Evolutionary conservation across 176 grass and related monocot species (phyloP), one percentile per base, ranked within the genome.

Genomic region (Typha latifolia): DNA sequence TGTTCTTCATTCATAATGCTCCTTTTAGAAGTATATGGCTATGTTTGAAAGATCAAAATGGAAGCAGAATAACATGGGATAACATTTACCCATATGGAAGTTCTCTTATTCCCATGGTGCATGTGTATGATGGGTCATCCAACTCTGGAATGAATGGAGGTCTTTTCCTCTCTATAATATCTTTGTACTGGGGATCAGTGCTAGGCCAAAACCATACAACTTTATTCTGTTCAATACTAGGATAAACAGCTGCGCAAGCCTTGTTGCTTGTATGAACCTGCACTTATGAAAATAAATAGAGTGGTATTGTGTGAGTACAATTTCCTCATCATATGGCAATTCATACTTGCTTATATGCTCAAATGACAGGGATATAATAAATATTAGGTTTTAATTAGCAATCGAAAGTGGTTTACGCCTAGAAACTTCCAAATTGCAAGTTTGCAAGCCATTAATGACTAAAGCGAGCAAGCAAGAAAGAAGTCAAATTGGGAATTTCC

Each of bases 131-230:
- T 24, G 93, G 93, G 48, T 97, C 85, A 55, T 97, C 93, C 9
- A 96, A 66, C 72, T 96, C 85, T 3, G 83, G 74, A 49, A 97
- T 74, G 74, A 59, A 78, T 0, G 85, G 93, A 50, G 93, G 88
- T 12, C 48, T 75, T 72, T 86, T 81, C 77, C 69, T 79, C 32
- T 80, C 61, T 31, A 86, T 9, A 12, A 97, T 71, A 59, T 89
- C 83, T 52, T 49, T 77, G 81, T 82, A 69, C 37, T 84, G 73
- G 15, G 78, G 66, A 52, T 87, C 82, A 13, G 69, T 59, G 52
- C 77, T 92, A 9, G 93, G 85, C 78, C 86, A 91, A 77, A 97
- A 91, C 93, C 93, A 97, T 37, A 97, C 66, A 64, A 97, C 74
- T 62, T 84, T 78, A 68, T 97, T 91, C 67, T 89, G 85, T 43